phyloP scores from a whole-genome alignment of 495 filamentous ascomycete genomes.

The Coniosporium apollinis region DNA sequence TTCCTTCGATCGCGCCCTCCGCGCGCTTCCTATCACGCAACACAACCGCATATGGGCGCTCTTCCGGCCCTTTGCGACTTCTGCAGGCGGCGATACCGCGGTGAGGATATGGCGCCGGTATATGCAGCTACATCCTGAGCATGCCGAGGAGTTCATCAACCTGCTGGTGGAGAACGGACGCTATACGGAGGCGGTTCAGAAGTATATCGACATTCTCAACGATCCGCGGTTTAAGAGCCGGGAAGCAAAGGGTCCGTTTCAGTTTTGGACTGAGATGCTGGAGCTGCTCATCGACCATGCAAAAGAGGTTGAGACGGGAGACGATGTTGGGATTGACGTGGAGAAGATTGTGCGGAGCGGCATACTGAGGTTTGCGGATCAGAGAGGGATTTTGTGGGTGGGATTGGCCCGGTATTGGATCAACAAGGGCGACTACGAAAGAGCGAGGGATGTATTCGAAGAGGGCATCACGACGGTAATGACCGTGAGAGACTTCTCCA shows the following conservation, averaged over 20 bases:
- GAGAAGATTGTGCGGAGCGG: conserved; percentile 89
- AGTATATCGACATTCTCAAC: conserved; percentile 87
- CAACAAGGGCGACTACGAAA: conserved; percentile 78
- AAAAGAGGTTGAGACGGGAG: conserved; percentile 64
- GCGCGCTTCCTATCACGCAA: conserved; percentile 89
- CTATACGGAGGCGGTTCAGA: conserved; percentile 84
- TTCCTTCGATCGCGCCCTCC: conserved; percentile 85
- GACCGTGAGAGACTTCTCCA: conserved; percentile 96
- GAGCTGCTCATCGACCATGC: conserved; percentile 87
- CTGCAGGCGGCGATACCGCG: conserved; percentile 79
- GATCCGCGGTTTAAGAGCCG: conserved; percentile 86
- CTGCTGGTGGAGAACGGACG: conserved; percentile 64
- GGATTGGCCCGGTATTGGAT: conserved; percentile 96
- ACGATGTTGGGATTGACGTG: conserved; percentile 70
- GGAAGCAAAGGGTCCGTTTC: conserved; percentile 83
- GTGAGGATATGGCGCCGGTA: conserved; percentile 90
- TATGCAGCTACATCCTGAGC: conserved; percentile 95
- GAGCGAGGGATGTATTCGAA: conserved; percentile 83
- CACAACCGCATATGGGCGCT: conserved; percentile 94
- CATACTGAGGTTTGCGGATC: conserved; percentile 82
- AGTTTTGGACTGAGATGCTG: conserved; percentile 98
- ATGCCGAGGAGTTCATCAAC: conserved; percentile 87
- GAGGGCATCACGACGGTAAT: conserved; percentile 96
- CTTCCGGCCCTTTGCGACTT: conserved; percentile 83
- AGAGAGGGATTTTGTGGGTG: conserved; percentile 92